Evolutionary conservation across 1,284 basidiomycete species (phyloP).

Genomic region (Cryptococcus sp.): DNA sequence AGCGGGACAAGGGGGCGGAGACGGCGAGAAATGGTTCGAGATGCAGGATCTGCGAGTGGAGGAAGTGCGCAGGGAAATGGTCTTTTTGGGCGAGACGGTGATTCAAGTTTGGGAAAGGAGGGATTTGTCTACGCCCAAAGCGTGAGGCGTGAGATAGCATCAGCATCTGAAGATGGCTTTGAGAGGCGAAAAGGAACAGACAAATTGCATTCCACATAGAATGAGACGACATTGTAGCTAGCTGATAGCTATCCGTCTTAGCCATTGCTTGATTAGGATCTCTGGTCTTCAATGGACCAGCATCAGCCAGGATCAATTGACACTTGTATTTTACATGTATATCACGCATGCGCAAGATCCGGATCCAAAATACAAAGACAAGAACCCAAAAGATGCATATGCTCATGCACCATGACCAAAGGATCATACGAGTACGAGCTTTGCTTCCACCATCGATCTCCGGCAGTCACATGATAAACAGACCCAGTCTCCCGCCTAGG

Average conservation of each 20-base stretch:
- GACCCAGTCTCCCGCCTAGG: not conserved
- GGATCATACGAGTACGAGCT: not conserved
- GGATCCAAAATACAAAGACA: no score
- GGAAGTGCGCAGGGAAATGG: slow-evolving; percentile 94
- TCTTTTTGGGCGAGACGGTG: slow-evolving; percentile 94
- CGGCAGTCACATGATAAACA: not conserved
- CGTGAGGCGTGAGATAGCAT: slow-evolving; percentile 2
- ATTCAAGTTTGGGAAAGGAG: slow-evolving; percentile 67
- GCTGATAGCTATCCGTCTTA: no score
- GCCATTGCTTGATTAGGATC: no score
- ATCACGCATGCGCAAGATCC: no score
- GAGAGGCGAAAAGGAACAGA: no score
- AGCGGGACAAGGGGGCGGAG: slow-evolving; percentile 67
- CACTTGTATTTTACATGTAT: no score
- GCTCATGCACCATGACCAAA: not conserved
- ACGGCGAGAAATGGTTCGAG: slow-evolving; percentile 91
- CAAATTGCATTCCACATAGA: no score
- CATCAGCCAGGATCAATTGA: no score
- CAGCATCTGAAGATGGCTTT: no score
- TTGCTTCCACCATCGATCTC: not conserved
- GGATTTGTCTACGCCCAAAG: slow-evolving; percentile 37
- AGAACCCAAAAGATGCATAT: not conserved
- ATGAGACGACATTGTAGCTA: no score
- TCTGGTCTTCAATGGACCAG: no score
- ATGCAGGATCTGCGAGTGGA: slow-evolving; percentile 97